Evolutionary conservation across 768 basidiomycete genomes (phyloP).

Genomic region (Suillus discolor): DNA sequence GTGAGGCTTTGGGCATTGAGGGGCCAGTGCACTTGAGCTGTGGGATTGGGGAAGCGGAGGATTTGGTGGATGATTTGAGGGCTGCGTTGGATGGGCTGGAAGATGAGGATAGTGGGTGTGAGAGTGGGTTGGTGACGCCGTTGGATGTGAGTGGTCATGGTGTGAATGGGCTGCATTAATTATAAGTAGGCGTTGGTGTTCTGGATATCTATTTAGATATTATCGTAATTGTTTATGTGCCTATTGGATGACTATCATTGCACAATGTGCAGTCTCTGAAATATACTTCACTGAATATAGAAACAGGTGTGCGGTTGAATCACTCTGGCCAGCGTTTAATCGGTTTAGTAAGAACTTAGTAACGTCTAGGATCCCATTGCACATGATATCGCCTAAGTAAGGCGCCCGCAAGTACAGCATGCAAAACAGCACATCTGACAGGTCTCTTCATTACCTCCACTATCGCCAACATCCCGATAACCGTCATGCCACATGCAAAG

Average conservation of each 20-base stretch:
- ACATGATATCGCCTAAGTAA: not conserved
- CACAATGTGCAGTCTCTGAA: not conserved
- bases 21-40: too few species aligned
- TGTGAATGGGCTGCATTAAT: too few species aligned
- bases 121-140: not conserved
- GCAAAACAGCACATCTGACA: not conserved
- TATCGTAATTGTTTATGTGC: not conserved
- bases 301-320: too few species aligned
- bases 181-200: too few species aligned
- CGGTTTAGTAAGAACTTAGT: too few species aligned
- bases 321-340: too few species aligned
- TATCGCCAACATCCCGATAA: not conserved
- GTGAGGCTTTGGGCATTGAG: too few species aligned
- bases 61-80: slow-evolving; percentile 59
- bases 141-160: not conserved
- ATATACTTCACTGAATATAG: too few species aligned
- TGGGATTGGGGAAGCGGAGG: too few species aligned
- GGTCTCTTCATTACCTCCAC: not conserved
- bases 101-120: slow-evolving; percentile 30
- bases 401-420: not conserved
- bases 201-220: not conserved
- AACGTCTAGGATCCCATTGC: not conserved
- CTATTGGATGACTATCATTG: not conserved
- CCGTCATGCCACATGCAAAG: not conserved
- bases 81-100: slow-evolving; percentile 63